Conservation (phyloP, 495 filamentous ascomycete genomes). For the Astrocystis sublimbata region DNA sequence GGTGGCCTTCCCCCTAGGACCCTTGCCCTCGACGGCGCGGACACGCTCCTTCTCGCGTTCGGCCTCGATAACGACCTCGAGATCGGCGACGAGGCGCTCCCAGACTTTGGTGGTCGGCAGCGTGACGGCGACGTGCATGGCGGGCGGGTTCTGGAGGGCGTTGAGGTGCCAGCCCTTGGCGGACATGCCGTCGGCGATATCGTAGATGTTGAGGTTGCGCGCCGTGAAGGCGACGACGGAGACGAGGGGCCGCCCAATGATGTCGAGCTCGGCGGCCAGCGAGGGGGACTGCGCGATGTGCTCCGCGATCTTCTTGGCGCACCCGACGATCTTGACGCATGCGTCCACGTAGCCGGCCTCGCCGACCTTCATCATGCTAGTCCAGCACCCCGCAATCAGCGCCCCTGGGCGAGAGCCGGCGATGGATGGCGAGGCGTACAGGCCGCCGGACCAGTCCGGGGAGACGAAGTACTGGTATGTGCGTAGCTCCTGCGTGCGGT, state of each 20-base stretch:
- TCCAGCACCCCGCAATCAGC: conserved; percentile 93
- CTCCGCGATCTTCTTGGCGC: conserved; percentile 77
- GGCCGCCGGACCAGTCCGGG: conserved; percentile 91
- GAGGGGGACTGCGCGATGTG: conserved; percentile 67
- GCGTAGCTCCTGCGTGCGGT: conserved; percentile 76
- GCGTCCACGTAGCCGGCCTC: conserved; percentile 86
- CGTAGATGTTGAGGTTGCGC: conserved; percentile 76
- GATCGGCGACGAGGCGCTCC: conserved; percentile 74
- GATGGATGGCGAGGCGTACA: conserved; percentile 89
- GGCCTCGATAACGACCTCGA: conserved; percentile 74
- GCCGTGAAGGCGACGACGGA: conserved; percentile 87
- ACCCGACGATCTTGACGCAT: conserved; percentile 84
- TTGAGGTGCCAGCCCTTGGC: conserved; percentile 93
- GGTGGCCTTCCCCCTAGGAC: conserved; percentile 59
- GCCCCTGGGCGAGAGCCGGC: conserved; percentile 91
- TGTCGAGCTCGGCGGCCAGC: conserved; percentile 68
- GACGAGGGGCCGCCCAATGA: conserved; percentile 85
- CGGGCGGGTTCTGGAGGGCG: conserved; percentile 85
- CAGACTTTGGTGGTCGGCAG: conserved; percentile 77
- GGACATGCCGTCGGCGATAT: conserved; percentile 82
- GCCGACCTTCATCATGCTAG: conserved; percentile 81
- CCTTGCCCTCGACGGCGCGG: conserved; percentile 70
- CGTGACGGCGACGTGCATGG: conserved; percentile 97
- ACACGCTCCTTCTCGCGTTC: conserved; percentile 69
- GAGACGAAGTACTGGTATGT: conserved; percentile 94